Evolutionary conservation across 768 basidiomycete genomes (phyloP), one percentile per base, ranked within the genome.

Genomic region (Tulasnella calospora): DNA sequence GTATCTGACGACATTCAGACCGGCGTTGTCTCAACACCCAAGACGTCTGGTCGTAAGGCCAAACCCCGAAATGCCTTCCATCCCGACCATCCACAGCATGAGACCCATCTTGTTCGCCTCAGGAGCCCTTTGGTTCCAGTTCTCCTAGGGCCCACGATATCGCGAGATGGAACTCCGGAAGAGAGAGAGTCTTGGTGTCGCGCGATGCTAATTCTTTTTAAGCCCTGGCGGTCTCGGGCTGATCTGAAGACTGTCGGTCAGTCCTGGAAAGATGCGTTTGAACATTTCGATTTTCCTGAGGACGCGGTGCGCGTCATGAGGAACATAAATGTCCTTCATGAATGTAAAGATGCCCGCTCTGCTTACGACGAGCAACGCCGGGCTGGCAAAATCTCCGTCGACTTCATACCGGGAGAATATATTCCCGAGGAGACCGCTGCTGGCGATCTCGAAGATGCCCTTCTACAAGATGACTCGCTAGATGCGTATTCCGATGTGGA

Each of bases 271-370:
- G 81, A 82, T 15, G 85, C 84, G 6, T 86, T 85, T 80, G 17
- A 81, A 0, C 10, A 61, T 2, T 38, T 13, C 3, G 8, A 44
- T n/a, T 81, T 79, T 67, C 15, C 79, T n/a, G 1, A 69, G 4
- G 36, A 71, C 3, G 67, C 82, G 23, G 40, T 30, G 70, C 9
- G 69, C 0, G 80, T 83, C 17, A 83, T 87, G 78, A 75, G 85
- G 9, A 87, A 88, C 69, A 86, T 88, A 82, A 86, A 87, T 67
- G 33, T 86, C 0, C 40, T 87, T 10, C 84, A 87, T 81, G 86
- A 87, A 72, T 87, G 86, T 76, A 79, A 81, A 47, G 86, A 86
- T 55, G 84, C 82, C 44, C 70, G 84, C 3, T 15, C 44, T 46
- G 19, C 44, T 12, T 46, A 46, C 13, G 44, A 46, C 13, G 44